Evolutionary conservation across 331 rosid species (phyloP).

Genomic region (Malus hybrid): DNA sequence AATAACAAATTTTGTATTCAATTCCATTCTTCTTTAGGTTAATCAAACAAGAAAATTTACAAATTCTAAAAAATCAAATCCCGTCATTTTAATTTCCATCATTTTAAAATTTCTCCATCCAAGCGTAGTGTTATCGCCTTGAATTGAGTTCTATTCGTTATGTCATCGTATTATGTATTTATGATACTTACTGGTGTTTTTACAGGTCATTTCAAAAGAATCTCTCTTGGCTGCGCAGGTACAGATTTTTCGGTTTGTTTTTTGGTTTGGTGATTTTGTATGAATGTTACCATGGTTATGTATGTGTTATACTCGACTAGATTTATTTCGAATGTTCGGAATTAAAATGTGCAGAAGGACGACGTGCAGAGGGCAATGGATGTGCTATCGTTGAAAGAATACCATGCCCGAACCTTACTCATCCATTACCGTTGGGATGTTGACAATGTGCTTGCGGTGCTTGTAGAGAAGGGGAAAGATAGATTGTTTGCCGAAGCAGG

Average conservation of each 20-base stretch:
- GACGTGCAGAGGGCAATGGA: conserved; percentile 31
- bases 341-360: conserved; percentile 13
- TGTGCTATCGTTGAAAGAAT: conserved; percentile 27
- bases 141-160: neutral
- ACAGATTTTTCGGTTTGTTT: neutral
- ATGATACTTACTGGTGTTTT: too few species aligned
- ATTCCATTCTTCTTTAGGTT: too few species aligned
- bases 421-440: conserved; percentile 40
- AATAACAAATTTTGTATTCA: too few species aligned
- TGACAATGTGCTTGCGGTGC: conserved; percentile 21
- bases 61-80: too few species aligned
- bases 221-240: conserved; percentile 39
- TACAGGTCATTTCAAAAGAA: conserved; percentile 28
- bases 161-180: neutral
- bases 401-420: conserved; percentile 28
- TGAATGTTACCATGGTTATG: neutral
- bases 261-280: neutral
- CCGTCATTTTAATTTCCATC: too few species aligned
- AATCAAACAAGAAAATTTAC: too few species aligned
- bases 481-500: conserved; percentile 21
- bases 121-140: neutral
- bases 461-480: conserved; percentile 29
- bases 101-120: too few species aligned
- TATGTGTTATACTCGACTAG: neutral
- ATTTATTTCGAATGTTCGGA: neutral